phyloP scores from a whole-genome alignment of 257 asterid genomes.

The Petrea volubilis region DNA sequence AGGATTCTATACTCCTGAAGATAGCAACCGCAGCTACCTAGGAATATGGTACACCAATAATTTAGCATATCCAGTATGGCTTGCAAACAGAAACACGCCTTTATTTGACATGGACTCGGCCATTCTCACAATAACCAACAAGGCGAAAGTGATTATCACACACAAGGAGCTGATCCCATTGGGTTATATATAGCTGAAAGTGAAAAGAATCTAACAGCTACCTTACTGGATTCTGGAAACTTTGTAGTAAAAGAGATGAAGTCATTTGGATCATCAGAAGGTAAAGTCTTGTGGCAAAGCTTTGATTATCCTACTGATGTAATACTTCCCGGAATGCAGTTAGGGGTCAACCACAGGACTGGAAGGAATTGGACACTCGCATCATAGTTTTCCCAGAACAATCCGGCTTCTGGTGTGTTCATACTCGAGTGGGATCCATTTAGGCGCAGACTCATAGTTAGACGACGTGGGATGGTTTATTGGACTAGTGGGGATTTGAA shows the following conservation, averaged over 20 bases:
- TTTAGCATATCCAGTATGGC: slow-evolving; percentile 4
- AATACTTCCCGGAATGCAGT: slow-evolving; percentile 40
- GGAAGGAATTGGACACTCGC: slow-evolving; percentile 38
- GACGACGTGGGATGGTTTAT: slow-evolving; percentile 3
- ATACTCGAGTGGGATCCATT: slow-evolving; percentile 22
- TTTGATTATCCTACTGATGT: slow-evolving; percentile 47
- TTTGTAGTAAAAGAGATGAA: slow-evolving; percentile 26
- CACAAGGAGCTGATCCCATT: not conserved
- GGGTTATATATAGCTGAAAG: slow-evolving; percentile 3
- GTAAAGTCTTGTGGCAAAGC: slow-evolving; percentile 28
- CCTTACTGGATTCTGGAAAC: slow-evolving; percentile 28
- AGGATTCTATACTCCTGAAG: slow-evolving; percentile 25
- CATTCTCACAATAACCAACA: slow-evolving; percentile 19
- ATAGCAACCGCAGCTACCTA: slow-evolving; percentile 17
- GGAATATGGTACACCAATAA: slow-evolving; percentile 28
- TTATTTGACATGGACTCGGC: not conserved
- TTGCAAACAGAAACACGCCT: slow-evolving; percentile 33
- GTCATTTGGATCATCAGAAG: not conserved
- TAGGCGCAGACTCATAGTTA: slow-evolving; percentile 19
- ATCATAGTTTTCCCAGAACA: slow-evolving; percentile 23
- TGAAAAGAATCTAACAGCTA: slow-evolving; percentile 20
- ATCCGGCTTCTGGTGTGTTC: slow-evolving; percentile 35
- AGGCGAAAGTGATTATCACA: slow-evolving; percentile 11
- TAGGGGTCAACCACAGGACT: slow-evolving; percentile 37
- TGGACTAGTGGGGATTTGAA: slow-evolving; percentile 24